Conservation (phyloP, 768 basidiomycete species). For the Leccinum uliginosum region DNA sequence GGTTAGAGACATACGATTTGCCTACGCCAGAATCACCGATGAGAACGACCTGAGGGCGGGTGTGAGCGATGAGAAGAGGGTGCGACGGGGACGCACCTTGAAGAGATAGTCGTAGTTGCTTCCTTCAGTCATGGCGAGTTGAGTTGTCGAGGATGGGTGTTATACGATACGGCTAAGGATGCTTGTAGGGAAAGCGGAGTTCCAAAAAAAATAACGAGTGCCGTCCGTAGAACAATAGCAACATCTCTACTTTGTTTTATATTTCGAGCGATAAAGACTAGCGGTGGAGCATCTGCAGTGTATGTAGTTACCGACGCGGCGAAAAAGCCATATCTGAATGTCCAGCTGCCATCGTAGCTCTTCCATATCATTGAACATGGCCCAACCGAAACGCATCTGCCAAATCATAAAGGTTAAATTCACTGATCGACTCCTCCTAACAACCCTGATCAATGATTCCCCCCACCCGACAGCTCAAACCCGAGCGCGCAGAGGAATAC, state of each 20-base stretch:
- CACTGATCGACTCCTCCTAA: background rate
- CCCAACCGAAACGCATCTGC: conserved; percentile 51
- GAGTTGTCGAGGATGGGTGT: conserved; percentile 8
- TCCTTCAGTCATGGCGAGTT: conserved; percentile 71
- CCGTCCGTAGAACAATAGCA: background rate
- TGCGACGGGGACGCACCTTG: conserved; percentile 58
- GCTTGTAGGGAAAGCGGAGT: conserved; percentile 25
- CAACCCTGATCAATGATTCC: background rate
- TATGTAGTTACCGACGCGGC: background rate
- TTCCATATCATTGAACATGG: background rate
- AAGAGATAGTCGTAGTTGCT: conserved; percentile 99
- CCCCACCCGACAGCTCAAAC: conserved; percentile 46
- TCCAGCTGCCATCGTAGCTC: background rate
- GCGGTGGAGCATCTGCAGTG: background rate
- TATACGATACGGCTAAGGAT: conserved; percentile 5
- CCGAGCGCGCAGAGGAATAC: conserved; percentile 47
- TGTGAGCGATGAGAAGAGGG: background rate
- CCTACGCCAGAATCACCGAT: conserved; percentile 84
- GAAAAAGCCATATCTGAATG: background rate
- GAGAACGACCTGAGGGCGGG: conserved; percentile 78
- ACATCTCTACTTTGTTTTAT: no score
- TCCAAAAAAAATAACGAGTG: conserved; percentile 14
- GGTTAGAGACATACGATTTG: background rate
- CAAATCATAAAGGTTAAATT: conserved; percentile 62
- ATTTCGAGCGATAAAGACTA: background rate